Evolutionary conservation across 495 filamentous ascomycete species (phyloP).

Genomic region (Cercophora newfieldiana): DNA sequence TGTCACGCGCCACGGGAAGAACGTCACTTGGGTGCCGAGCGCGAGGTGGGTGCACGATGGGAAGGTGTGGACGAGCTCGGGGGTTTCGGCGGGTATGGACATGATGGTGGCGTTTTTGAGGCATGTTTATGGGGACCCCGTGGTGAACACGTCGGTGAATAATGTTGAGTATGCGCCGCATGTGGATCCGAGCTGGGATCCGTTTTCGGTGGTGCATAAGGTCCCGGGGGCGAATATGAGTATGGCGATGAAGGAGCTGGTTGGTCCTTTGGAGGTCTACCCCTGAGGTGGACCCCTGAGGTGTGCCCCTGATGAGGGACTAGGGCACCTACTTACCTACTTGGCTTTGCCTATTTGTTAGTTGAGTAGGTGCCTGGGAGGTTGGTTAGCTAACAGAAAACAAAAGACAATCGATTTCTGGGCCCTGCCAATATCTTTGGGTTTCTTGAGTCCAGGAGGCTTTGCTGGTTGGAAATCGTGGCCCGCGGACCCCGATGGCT

Average conservation of each 20-base stretch:
- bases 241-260: neutral
- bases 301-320: too few relatives aligned
- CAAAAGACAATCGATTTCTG: too few relatives aligned
- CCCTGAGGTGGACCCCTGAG: too few relatives aligned
- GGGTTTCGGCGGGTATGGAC: constrained; percentile 7
- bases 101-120: constrained; percentile 9
- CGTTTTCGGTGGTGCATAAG: constrained; percentile 3
- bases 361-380: too few relatives aligned
- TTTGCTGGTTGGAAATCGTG: too few relatives aligned
- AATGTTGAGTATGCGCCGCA: neutral
- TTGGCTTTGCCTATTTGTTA: too few relatives aligned
- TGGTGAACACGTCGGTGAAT: neutral
- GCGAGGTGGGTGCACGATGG: constrained; percentile 69
- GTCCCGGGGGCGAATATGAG: constrained; percentile 3
- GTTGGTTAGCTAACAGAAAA: too few relatives aligned
- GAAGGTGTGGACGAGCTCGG: constrained; percentile 57
- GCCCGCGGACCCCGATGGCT: too few relatives aligned
- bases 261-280: neutral
- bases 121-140: constrained; percentile 9
- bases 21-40: constrained; percentile 58
- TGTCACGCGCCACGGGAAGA: constrained; percentile 41
- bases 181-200: neutral
- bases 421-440: too few relatives aligned
- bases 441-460: too few relatives aligned
- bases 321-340: too few relatives aligned